phyloP scores from a whole-genome alignment of 2,329 filamentous ascomycete species.

The Epichloe festucae region DNA sequence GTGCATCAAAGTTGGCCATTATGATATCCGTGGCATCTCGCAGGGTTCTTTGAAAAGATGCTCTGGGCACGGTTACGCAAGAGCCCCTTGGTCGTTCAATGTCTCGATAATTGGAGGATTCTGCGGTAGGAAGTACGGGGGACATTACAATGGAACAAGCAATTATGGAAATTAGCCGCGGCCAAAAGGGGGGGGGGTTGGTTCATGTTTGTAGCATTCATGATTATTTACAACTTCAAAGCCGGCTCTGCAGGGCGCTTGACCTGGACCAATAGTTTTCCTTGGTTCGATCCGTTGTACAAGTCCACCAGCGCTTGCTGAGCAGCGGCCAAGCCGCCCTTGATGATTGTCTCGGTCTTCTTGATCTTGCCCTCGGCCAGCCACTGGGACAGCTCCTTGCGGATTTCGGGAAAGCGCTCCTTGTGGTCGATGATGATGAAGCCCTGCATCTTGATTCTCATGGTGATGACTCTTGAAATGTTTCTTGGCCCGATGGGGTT shows the following conservation, averaged over 20 bases:
- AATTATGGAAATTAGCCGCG: no score
- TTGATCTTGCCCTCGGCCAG: constrained; percentile 59
- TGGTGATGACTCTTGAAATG: constrained; percentile 36
- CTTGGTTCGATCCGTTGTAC: constrained; percentile 58
- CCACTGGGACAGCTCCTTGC: constrained; percentile 52
- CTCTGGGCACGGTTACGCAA: no score
- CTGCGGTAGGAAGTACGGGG: no score
- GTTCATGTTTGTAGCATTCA: no score
- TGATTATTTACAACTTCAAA: constrained; percentile 10
- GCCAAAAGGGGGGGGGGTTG: no score
- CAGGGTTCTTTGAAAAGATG: no score
- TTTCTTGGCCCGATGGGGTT: constrained; percentile 43
- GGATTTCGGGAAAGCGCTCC: constrained; percentile 42
- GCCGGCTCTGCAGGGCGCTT: constrained; percentile 20
- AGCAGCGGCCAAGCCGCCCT: constrained; percentile 52
- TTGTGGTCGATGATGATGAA: constrained; percentile 62
- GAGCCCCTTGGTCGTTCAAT: no score
- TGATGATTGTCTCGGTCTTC: constrained; percentile 56
- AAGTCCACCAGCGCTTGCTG: constrained; percentile 50
- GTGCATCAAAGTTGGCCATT: no score
- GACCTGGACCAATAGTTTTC: constrained; percentile 47
- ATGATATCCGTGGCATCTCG: no score
- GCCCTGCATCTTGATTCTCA: constrained; percentile 51
- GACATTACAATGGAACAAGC: no score
- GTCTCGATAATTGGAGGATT: no score